A percentile compares a stretch with the other conserved stretches of the same genome.
Conservation (phyloP, 2,329 filamentous ascomycete genomes). For the Sclerotiophoma versabilis region DNA sequence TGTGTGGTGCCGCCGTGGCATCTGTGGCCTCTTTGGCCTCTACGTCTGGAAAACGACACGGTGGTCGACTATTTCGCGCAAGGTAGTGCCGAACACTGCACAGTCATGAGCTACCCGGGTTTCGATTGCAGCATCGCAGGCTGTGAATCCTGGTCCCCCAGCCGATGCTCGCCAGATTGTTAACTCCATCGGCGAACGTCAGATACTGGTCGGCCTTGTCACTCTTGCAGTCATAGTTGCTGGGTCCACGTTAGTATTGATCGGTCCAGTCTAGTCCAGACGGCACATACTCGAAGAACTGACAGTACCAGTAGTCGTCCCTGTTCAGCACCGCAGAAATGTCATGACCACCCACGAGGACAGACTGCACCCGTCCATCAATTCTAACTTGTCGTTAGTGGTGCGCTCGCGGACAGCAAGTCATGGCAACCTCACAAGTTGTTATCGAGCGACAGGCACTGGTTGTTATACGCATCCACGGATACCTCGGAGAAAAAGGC, state of each 20-base stretch:
- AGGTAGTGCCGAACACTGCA: not conserved
- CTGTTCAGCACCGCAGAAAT: slow-evolving; percentile 32
- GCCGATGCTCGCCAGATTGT: slow-evolving; percentile 39
- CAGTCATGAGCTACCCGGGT: slow-evolving; percentile 1
- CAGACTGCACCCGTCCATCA: slow-evolving; percentile 42
- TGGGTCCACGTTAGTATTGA: slow-evolving; percentile 21
- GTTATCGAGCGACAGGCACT: slow-evolving; percentile 42
- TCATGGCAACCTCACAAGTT: slow-evolving; percentile 33
- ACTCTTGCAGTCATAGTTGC: slow-evolving; percentile 43
- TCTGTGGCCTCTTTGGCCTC: not conserved
- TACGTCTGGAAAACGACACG: not conserved
- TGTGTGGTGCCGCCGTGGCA: not conserved
- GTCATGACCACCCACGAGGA: slow-evolving; percentile 43
- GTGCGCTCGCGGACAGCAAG: not conserved
- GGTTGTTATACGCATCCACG: slow-evolving; percentile 40
- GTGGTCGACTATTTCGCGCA: not conserved
- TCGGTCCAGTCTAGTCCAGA: not conserved
- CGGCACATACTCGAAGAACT: slow-evolving; percentile 42
- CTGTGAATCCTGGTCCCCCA: slow-evolving; percentile 42
- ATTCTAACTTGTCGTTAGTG: slow-evolving; percentile 30
- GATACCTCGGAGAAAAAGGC: slow-evolving; percentile 43
- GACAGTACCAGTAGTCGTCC: slow-evolving; percentile 44
- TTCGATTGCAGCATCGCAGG: slow-evolving; percentile 35
- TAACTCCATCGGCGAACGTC: slow-evolving; percentile 39
- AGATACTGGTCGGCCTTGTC: slow-evolving; percentile 28